Conservation (phyloP, 768 basidiomycete species). For the Xanthoconium purpureum region DNA sequence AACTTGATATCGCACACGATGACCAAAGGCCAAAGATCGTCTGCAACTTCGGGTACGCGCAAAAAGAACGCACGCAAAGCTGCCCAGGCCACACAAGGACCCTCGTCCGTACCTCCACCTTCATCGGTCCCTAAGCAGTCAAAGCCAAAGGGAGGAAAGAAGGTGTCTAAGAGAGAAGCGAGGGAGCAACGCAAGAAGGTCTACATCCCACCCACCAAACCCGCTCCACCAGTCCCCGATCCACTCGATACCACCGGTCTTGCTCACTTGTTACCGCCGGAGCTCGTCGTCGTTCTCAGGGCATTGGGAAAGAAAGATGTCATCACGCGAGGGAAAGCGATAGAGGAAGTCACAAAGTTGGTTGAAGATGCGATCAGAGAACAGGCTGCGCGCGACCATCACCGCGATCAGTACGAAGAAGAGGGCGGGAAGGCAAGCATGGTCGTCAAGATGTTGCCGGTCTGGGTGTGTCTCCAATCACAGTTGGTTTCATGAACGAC, state of each 20-base stretch:
- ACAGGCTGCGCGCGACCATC: constrained; percentile 37
- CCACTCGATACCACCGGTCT: constrained; percentile 85
- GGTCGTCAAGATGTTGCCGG: constrained; percentile 68
- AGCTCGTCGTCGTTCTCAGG: constrained; percentile 77
- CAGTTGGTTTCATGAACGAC: background rate
- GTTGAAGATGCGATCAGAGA: constrained; percentile 50
- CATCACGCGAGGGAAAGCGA: constrained; percentile 76
- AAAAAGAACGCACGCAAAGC: constrained; percentile 91
- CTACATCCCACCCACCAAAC: constrained; percentile 85
- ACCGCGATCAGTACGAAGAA: constrained; percentile 6
- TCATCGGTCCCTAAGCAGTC: constrained; percentile 39
- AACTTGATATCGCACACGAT: constrained; percentile 22
- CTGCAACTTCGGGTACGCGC: constrained; percentile 80
- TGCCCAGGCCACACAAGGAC: constrained; percentile 28
- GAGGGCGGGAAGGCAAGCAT: constrained; percentile 22
- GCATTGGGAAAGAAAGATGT: constrained; percentile 86
- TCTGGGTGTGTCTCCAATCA: constrained; percentile 68
- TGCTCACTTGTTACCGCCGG: constrained; percentile 69
- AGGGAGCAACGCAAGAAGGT: constrained; percentile 80
- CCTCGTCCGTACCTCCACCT: constrained; percentile 27
- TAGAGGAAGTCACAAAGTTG: constrained; percentile 80
- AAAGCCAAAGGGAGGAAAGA: constrained; percentile 50
- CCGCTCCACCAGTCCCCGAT: constrained; percentile 69
- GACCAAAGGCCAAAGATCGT: constrained; percentile 60
- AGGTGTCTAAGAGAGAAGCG: constrained; percentile 39